A percentile compares a stretch with the other conserved stretches of the same genome.
Evolutionary conservation across 768 basidiomycete genomes (phyloP).

Genomic region (Podaxis carcinomalis): DNA sequence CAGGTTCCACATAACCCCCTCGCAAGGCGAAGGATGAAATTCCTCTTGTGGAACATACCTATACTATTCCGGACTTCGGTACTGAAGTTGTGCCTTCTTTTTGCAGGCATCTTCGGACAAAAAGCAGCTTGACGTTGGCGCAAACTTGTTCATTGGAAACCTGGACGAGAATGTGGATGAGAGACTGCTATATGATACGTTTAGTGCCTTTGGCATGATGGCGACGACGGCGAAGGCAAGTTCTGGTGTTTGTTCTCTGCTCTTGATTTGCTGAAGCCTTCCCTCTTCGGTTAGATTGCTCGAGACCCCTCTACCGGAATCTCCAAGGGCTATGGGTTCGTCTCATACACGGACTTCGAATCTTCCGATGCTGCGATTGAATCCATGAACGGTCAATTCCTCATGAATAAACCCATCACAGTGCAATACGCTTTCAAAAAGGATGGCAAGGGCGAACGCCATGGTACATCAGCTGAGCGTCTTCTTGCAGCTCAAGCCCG

Average conservation of each 20-base stretch:
- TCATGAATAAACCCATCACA: constrained; percentile 97
- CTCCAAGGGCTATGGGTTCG: constrained; percentile 97
- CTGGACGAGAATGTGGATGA: constrained; percentile 96
- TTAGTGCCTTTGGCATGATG: constrained; percentile 92
- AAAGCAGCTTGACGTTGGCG: constrained; percentile 96
- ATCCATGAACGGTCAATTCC: constrained; percentile 95
- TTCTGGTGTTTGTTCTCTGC: constrained; percentile 13
- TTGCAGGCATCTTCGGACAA: constrained; percentile 92
- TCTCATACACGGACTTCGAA: constrained; percentile 97
- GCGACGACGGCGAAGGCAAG: constrained; percentile 84
- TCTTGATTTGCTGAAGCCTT: constrained; percentile 2
- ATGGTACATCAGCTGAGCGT: constrained; percentile 95
- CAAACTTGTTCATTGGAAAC: constrained; percentile 95
- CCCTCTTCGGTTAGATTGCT: constrained; percentile 61
- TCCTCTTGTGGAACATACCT: background rate
- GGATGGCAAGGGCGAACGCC: constrained; percentile 96
- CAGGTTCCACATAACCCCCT: constrained; percentile 15
- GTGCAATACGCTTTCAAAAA: constrained; percentile 99
- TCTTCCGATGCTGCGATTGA: constrained; percentile 95
- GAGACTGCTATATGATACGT: constrained; percentile 87
- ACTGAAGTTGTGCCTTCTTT: constrained; percentile 12
- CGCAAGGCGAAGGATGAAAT: background rate
- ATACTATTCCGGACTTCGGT: background rate
- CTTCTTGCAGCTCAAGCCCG: constrained; percentile 92
- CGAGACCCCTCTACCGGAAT: constrained; percentile 80